Evolutionary conservation across 805 yeast species (phyloP).

Genomic region (Suhomyces sp.): DNA sequence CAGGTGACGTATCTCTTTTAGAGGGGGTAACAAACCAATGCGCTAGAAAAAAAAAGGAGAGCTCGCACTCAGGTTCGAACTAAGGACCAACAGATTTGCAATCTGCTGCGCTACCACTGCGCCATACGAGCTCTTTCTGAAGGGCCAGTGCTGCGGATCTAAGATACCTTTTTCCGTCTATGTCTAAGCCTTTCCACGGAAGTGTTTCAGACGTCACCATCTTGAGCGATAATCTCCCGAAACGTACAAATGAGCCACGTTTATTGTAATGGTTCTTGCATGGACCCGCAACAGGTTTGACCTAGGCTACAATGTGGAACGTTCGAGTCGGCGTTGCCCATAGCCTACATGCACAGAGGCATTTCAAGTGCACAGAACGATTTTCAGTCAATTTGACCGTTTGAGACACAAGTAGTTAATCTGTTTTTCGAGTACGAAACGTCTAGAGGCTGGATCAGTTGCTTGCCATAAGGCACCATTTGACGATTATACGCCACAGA

Average conservation of each 20-base stretch:
- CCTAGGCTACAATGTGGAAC: background rate
- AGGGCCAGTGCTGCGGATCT: background rate
- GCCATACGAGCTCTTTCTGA: constrained; percentile 62
- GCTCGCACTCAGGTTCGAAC: constrained; percentile 95
- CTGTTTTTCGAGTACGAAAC: background rate
- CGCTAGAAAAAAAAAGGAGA: background rate
- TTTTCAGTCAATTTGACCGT: background rate
- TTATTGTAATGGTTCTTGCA: background rate
- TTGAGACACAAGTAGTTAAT: background rate
- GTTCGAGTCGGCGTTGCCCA: background rate
- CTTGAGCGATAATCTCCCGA: background rate
- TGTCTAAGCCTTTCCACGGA: background rate
- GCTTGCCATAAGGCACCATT: background rate
- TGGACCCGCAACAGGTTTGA: background rate
- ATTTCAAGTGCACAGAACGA: background rate
- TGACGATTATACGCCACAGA: background rate
- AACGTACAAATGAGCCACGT: background rate
- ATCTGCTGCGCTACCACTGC: constrained; percentile 99
- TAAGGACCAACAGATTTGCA: constrained; percentile 98
- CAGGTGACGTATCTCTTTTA: background rate
- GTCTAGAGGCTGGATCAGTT: background rate
- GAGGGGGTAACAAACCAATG: background rate
- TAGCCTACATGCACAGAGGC: background rate
- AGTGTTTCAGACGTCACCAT: background rate
- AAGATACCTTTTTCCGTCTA: background rate